Evolutionary conservation across 106 monocot genomes (phyloP), one percentile per base, ranked within the genome.

Genomic region (Dactylorhiza incarnata): DNA sequence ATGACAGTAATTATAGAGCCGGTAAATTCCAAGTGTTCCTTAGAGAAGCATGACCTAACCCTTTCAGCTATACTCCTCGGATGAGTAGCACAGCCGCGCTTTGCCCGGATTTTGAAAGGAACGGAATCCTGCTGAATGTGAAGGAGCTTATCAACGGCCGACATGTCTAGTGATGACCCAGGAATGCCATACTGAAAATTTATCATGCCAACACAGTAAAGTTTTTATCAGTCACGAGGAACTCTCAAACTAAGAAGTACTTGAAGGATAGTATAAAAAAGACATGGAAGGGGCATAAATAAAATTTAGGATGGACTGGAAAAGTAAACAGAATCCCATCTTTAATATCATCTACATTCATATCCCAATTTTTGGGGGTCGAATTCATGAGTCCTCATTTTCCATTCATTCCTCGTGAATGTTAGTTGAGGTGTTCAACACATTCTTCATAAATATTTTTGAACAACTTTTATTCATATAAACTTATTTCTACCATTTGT

Each of bases 51-150:
- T 68, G 24, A 16, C 4, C 81, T 53, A 54, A 90, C 87, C 85
- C 87, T 83, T 75, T 87, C 90, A 37, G 89, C 89, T 79, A 89
- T 86, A 59, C 89, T 89, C 61, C 89, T 73, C 1, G 89, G 89
- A 66, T 89, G 86, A 56, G 89, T 89, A 7, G 89, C 86, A 47
- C 87, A 89, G 1, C 89, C 89, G 20, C 89, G 86, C 84, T 89
- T 89, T 16, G 89, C 89, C 24, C 89, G 86, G 45, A 84, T 65
- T 76, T 78, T 89, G 75, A 76, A 87, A 46, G 86, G 63, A 24
- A 77, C 52, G 5, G 71, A 76, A 45, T 76, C 61, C 47, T 46
- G 75, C 20, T 76, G 75, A 48, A 79, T 73, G 43, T 91, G 91
- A 49, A 85, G 78, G 76, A 77, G 75, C 44, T 87, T 87, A 76